Evolutionary conservation across 2,329 filamentous ascomycete genomes (phyloP).

Genomic region (Phoma sp.): DNA sequence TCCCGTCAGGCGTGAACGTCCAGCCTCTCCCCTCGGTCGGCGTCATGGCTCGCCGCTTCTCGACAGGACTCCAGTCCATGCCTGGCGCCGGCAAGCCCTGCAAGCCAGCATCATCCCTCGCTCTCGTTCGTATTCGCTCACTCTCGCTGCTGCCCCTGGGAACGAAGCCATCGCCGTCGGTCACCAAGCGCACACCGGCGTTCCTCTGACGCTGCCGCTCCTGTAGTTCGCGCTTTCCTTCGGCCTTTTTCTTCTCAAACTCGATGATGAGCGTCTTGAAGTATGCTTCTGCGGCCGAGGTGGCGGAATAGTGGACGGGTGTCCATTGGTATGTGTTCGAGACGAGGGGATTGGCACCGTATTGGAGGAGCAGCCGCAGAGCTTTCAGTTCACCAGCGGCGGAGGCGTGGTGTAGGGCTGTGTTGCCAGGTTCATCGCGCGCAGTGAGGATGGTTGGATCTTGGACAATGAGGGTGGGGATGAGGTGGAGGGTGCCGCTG

Average conservation of each 20-base stretch:
- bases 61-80: conserved; percentile 50
- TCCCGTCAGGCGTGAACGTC: conserved; percentile 37
- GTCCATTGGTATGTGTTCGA: conserved; percentile 83
- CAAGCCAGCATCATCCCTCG: conserved; percentile 45
- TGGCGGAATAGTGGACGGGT: conserved; percentile 81
- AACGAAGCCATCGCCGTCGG: conserved; percentile 34
- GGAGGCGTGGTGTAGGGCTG: conserved; percentile 84
- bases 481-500: conserved; percentile 54
- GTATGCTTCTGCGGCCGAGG: conserved; percentile 84
- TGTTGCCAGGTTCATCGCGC: conserved; percentile 78
- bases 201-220: conserved; percentile 43
- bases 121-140: conserved; percentile 25
- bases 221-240: conserved; percentile 45
- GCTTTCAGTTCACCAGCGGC: conserved; percentile 82
- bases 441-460: conserved; percentile 38
- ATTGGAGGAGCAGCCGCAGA: conserved; percentile 76
- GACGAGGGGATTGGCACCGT: conserved; percentile 76
- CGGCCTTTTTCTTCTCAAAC: conserved; percentile 67
- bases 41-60: conserved; percentile 49
- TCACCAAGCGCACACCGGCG: conserved; percentile 47
- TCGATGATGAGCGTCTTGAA: conserved; percentile 79
- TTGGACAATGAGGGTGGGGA: conserved; percentile 47
- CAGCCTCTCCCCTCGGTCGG: conserved; percentile 46
- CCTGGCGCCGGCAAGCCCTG: conserved; percentile 41
- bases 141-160: conserved; percentile 11